Evolutionary conservation across 2,329 filamentous ascomycete genomes (phyloP).

Genomic region (Phyllosticta capitalensis): DNA sequence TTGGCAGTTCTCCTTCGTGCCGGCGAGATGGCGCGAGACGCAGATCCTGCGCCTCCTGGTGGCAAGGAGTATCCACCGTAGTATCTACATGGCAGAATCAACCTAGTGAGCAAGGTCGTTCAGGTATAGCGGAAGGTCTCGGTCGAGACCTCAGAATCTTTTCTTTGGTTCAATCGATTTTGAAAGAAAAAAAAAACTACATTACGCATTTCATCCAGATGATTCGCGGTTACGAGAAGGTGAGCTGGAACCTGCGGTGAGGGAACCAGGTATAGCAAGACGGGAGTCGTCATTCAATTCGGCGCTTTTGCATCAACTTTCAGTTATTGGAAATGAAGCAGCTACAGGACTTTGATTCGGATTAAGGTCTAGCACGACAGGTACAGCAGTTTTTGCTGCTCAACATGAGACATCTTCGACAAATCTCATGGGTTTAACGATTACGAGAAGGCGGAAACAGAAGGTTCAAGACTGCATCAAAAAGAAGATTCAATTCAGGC

Average conservation of each 20-base stretch:
- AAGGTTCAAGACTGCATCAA: neutral
- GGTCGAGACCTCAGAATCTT: neutral
- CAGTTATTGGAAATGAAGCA: neutral
- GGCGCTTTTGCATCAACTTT: neutral
- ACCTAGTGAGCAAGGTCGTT: neutral
- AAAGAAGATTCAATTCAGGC: neutral
- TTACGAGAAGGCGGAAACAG: neutral
- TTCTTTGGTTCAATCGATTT: neutral
- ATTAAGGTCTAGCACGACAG: neutral
- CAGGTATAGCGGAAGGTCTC: neutral
- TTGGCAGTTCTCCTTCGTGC: slow-evolving; percentile 29
- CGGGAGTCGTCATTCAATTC: neutral
- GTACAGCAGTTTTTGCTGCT: neutral
- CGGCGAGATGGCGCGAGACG: slow-evolving; percentile 27
- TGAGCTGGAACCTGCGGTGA: neutral
- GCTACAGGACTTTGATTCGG: neutral
- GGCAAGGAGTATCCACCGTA: slow-evolving; percentile 1
- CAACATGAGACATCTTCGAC: neutral
- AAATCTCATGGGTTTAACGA: neutral
- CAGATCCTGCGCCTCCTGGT: slow-evolving; percentile 16
- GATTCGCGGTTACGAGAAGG: neutral
- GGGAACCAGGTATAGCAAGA: neutral
- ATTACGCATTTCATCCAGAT: neutral
- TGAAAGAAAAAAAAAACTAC: neutral
- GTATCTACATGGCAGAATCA: neutral